phyloP scores from a whole-genome alignment of 2,329 filamentous ascomycete species.

The Aspergillus sp. region DNA sequence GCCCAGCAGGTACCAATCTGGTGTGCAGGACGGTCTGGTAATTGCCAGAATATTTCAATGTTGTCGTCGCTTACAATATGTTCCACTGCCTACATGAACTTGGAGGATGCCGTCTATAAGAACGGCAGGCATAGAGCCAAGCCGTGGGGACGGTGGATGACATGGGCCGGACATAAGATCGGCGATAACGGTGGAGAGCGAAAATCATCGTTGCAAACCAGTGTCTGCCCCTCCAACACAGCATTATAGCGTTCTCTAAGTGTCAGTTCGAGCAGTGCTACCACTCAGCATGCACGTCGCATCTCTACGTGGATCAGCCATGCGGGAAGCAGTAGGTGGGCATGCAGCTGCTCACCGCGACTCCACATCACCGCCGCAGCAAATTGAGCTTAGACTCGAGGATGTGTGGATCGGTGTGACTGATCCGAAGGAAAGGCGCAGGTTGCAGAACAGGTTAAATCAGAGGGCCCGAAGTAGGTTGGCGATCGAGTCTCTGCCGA shows the following conservation, averaged over 20 bases:
- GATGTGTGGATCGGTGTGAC: constrained; percentile 7
- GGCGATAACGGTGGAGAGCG: neutral
- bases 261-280: neutral
- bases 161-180: neutral
- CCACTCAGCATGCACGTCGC: neutral
- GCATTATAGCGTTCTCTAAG: neutral
- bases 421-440: constrained; percentile 19
- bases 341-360: neutral
- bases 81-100: too few relatives aligned
- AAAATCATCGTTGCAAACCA: neutral
- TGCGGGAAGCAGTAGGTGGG: neutral
- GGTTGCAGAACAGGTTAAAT: constrained; percentile 24
- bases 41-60: too few relatives aligned
- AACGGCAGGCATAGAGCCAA: neutral
- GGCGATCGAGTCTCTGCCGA: neutral
- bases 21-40: too few relatives aligned
- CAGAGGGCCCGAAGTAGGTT: constrained; percentile 24
- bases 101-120: neutral
- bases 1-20: too few relatives aligned
- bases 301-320: neutral
- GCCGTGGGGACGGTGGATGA: neutral
- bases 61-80: too few relatives aligned
- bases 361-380: neutral
- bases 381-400: neutral
- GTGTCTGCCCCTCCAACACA: neutral